Evolutionary conservation across 768 basidiomycete species (phyloP).

Genomic region (Collybia nuda): DNA sequence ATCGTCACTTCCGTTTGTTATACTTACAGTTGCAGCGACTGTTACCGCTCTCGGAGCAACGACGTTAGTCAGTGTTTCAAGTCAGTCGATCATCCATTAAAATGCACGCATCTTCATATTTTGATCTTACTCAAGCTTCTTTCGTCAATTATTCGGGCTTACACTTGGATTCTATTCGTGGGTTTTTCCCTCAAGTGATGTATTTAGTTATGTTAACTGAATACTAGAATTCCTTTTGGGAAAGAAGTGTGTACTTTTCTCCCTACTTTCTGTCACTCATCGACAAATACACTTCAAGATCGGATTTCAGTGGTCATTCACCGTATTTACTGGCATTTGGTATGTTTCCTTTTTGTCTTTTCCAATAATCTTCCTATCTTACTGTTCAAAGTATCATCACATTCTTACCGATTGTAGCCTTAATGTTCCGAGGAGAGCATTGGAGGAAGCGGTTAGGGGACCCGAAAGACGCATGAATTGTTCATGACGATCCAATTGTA

Average conservation of each 20-base stretch:
- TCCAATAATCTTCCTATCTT: too few species aligned
- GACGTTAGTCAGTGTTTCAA: slow-evolving; percentile 39
- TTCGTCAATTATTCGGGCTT: slow-evolving; percentile 35
- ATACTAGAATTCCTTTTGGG: slow-evolving; percentile 33
- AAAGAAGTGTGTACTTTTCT: slow-evolving; percentile 21
- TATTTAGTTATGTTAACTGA: neutral
- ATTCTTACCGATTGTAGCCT: slow-evolving; percentile 30
- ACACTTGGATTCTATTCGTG: slow-evolving; percentile 39
- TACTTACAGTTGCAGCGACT: slow-evolving; percentile 39
- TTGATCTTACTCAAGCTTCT: slow-evolving; percentile 22
- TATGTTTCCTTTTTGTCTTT: slow-evolving; percentile 9
- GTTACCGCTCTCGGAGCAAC: slow-evolving; percentile 33
- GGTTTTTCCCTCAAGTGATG: slow-evolving; percentile 1
- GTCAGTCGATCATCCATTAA: slow-evolving; percentile 17
- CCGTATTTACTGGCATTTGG: slow-evolving; percentile 35
- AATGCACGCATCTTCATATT: neutral
- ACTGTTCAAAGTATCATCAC: slow-evolving; percentile 21
- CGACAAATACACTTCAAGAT: slow-evolving; percentile 19
- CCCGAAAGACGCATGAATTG: slow-evolving; percentile 5
- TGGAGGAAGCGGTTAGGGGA: slow-evolving; percentile 18
- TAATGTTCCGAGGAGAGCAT: slow-evolving; percentile 21
- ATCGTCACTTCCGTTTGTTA: slow-evolving; percentile 36
- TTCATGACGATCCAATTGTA: too few species aligned
- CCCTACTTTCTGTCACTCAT: neutral
- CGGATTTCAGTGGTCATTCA: slow-evolving; percentile 37